Evolutionary conservation across 108 stramenopile species (phyloP).

Genomic region (Schizochytrium sp.): DNA sequence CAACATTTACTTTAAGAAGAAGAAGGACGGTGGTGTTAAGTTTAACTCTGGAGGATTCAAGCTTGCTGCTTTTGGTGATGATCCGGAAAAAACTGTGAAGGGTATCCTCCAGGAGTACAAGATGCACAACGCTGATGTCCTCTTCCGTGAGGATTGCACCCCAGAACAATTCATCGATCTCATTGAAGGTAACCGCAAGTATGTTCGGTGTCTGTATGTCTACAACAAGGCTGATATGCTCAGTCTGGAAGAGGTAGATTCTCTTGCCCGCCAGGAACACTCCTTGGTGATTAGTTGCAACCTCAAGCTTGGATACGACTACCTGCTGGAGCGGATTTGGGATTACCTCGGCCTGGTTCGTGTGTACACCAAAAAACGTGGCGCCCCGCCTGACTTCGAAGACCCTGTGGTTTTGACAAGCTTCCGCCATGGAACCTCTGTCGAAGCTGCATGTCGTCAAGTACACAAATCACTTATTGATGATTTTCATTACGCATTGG

Average conservation of each 20-base stretch:
- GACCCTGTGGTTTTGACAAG: constrained; percentile 96
- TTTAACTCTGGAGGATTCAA: constrained; percentile 89
- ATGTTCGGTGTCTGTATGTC: constrained; percentile 94
- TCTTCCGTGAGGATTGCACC: constrained; percentile 92
- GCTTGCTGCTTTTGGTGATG: constrained; percentile 89
- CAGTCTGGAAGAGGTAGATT: constrained; percentile 96
- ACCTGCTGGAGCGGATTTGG: constrained; percentile 88
- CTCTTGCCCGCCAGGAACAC: constrained; percentile 93
- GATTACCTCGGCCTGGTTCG: constrained; percentile 94
- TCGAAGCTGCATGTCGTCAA: constrained; percentile 73
- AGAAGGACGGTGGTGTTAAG: constrained; percentile 91
- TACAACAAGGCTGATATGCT: constrained; percentile 99
- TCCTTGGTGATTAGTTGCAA: constrained; percentile 90
- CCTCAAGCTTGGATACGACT: constrained; percentile 84
- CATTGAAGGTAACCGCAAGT: constrained; percentile 92
- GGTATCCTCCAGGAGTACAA: constrained; percentile 92
- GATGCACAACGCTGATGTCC: constrained; percentile 91
- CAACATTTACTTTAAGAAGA: constrained; percentile 88
- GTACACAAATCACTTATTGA: constrained; percentile 70
- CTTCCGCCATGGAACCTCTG: constrained; percentile 79
- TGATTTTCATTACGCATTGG: constrained; percentile 98
- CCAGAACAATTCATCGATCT: constrained; percentile 98
- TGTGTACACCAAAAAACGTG: constrained; percentile 95
- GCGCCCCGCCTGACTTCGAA: constrained; percentile 89
- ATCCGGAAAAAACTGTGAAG: constrained; percentile 86